Evolutionary conservation across 1,284 basidiomycete genomes (phyloP), one percentile per base, ranked within the genome.

Genomic region (Cystobasidium pallidum): DNA sequence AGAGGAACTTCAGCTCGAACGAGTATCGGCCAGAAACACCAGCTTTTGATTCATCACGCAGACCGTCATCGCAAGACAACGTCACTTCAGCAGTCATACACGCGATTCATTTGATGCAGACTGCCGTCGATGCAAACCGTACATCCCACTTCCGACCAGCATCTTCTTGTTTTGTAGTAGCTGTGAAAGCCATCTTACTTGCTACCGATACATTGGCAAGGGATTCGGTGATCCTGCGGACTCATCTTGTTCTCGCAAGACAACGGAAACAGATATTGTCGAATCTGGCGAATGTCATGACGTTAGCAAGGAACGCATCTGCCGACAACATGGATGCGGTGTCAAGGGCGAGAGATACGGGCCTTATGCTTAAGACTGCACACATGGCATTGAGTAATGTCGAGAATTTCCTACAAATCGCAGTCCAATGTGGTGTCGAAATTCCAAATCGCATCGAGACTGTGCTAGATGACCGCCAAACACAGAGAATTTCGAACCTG

Each of bases 121-220:
- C 86, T 65, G 91, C 94, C 0, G 92, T 94, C 21, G 85, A 87
- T 26, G 84, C 87, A 32, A 88, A 88, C 75, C 87, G 91, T 34
- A 82, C 88, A n/a, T 82, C 88, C 0, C 92, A 94, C 81, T 94
- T 91, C 77, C 89, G 90, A 78, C 84, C 85, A 0, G 82, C 84
- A 1, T 84, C 84, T 1, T 84, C 85, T 15, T 94, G 89, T 28
- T 91, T 98, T 76, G 95, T 99, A 77, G 94, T 92, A 2, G 92
- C 92, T 66, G 92, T 99, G 45, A 90, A 95, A n/a, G 87, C 89
- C 28, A 88, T 95, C 19, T 85, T 99, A 49, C 87, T 88, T 30
- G 87, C 90, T 11, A 89, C 92, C 15, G 91, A 91, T 74, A 96
- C 93, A 75, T 84, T 97, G 30, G 88, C 88, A 41, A 89, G 92